Conservation (phyloP, 805 yeast species). For the Candida vartiovaarae region DNA sequence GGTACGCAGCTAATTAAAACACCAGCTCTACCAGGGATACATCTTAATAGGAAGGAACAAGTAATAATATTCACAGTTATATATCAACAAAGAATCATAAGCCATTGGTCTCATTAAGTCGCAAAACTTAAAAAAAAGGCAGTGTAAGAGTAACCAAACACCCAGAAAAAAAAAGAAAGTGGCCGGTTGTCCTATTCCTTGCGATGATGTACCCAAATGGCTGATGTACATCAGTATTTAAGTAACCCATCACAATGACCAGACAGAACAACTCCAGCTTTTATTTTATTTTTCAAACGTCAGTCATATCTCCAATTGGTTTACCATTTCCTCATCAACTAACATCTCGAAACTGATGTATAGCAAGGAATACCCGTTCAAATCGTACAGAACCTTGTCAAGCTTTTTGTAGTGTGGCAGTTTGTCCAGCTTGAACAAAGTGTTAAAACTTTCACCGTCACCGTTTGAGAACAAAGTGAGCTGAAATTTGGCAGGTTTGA, state of each 20-base stretch:
- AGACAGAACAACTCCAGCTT: neutral
- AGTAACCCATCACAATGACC: too few species aligned
- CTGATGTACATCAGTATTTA: too few species aligned
- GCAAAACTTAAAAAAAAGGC: constrained; percentile 3
- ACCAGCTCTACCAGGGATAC: too few species aligned
- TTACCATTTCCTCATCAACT: constrained; percentile 17
- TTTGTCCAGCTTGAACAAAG: constrained; percentile 25
- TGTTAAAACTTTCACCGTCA: constrained; percentile 28
- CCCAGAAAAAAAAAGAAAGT: constrained; percentile 4
- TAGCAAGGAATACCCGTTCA: constrained; percentile 65
- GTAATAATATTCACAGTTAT: too few species aligned
- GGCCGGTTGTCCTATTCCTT: neutral
- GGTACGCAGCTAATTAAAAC: too few species aligned
- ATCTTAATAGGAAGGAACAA: too few species aligned
- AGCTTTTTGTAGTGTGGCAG: constrained; percentile 48
- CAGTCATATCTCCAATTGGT: constrained; percentile 9
- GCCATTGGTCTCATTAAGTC: constrained; percentile 3
- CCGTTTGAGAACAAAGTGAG: constrained; percentile 39
- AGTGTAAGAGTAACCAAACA: neutral
- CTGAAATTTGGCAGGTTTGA: constrained; percentile 74
- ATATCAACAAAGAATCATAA: neutral
- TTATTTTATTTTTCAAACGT: constrained; percentile 2
- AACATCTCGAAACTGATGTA: constrained; percentile 55
- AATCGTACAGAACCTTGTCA: constrained; percentile 68
- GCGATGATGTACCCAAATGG: too few species aligned